Evolutionary conservation across 2,329 filamentous ascomycete genomes (phyloP), one percentile per base, ranked within the genome.

Genomic region (Allantophomopsis cytisporea): DNA sequence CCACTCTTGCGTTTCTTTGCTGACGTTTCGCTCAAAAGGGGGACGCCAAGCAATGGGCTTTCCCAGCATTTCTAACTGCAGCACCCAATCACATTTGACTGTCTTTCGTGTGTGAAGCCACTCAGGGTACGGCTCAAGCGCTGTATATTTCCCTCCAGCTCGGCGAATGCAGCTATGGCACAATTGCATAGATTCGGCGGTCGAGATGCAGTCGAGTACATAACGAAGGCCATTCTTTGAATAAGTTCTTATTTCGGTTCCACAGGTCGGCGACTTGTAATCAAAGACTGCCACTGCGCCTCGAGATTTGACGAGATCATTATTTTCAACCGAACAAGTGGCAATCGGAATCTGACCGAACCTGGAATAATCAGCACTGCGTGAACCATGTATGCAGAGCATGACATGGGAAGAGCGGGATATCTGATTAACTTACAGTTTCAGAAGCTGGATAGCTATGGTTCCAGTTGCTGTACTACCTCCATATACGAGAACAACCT

Each of bases 271-370:
- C 14, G 62, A 60, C 14, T 59, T 60, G 58, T 74, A 73, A 53
- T 73, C 63, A 46, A 71, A 70, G 11, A 60, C 60, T 35, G 56
- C 56, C 41, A 62, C 59, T 1, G 68, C 68, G 15, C 71, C 71
- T 8, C 68, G 55, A 3, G 49, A 52, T 42, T 61, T 61, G 3
- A 66, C 55, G 11, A 70, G 62, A 3, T 62, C 58, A 50, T 65
- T 66, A 51, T 71, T 71, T 38, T 55, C 57, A 2, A 63, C 58
- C 1, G 65, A 69, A 40, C 61, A 61, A 13, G 64, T 68, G 5
- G 63, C 57, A 35, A 67, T 52, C n/a, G n/a, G n/a, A n/a, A n/a
- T n/a, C n/a, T n/a, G n/a, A n/a, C n/a, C n/a, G n/a, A n/a, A n/a
- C n/a, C n/a, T n/a, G n/a, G n/a, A n/a, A n/a, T n/a, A n/a, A n/a